Percentiles rank a stretch among this genome's conserved stretches.
Evolutionary conservation across 257 asterid genomes (phyloP).

Genomic region (Anisodus acutangulus): DNA sequence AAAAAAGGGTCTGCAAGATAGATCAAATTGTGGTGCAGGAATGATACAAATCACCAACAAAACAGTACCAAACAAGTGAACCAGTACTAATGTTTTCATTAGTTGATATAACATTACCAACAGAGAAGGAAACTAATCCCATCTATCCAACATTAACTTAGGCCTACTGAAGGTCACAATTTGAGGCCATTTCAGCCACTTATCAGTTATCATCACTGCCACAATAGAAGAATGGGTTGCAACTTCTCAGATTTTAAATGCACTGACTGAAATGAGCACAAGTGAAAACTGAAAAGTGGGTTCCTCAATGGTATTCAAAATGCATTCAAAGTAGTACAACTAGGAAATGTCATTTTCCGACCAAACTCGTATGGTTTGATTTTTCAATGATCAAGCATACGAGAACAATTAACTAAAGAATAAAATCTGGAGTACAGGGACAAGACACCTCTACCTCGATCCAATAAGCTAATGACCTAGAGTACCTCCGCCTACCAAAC

Average conservation of each 20-base stretch:
- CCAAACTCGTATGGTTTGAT: neutral
- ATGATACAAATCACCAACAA: neutral
- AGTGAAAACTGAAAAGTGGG: neutral
- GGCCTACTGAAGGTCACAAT: neutral
- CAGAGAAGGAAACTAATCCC: slow-evolving; percentile 5
- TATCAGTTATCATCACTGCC: neutral
- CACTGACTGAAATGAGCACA: neutral
- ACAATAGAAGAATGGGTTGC: neutral
- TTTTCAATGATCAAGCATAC: neutral
- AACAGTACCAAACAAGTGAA: neutral
- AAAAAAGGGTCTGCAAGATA: neutral
- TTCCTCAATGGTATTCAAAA: slow-evolving; percentile 8
- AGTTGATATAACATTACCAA: neutral
- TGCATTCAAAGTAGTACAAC: neutral
- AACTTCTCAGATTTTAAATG: neutral
- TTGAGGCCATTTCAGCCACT: slow-evolving; percentile 17
- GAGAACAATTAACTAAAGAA: slow-evolving; percentile 6
- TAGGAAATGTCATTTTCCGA: neutral
- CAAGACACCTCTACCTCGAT: neutral
- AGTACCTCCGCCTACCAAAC: slow-evolving; percentile 16
- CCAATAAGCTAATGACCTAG: slow-evolving; percentile 1
- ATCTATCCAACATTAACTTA: neutral
- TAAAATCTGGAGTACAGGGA: neutral
- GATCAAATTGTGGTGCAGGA: neutral
- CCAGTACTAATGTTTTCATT: neutral